These are phyloP conservation scores for Aspergillus udagawae DNA, from an alignment of 2,329 filamentous ascomycete genomes.

Conservation along the genomic window DNA sequence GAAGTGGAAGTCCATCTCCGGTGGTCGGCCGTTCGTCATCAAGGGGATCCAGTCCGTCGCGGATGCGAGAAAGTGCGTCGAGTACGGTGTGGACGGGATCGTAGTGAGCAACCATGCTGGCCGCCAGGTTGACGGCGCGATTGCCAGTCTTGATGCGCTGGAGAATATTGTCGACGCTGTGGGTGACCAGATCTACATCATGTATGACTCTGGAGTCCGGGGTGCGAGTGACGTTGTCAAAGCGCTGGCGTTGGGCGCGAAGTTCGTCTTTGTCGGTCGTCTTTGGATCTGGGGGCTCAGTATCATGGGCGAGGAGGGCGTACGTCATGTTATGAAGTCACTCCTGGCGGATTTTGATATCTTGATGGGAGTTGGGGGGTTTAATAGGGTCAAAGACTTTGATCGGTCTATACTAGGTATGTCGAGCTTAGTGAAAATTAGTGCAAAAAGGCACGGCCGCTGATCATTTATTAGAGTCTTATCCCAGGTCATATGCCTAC, in stretches of 20 bases:
- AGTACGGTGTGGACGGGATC: conserved; percentile 62
- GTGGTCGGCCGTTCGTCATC: conserved; percentile 56
- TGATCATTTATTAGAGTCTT: conserved; percentile 32
- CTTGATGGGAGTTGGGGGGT: conserved; percentile 57
- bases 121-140: conserved; percentile 59
- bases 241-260: conserved; percentile 58
- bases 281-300: conserved; percentile 59
- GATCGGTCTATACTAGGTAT: conserved; percentile 37
- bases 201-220: conserved; percentile 59
- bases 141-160: conserved; percentile 56
- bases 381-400: conserved; percentile 51
- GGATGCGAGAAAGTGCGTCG: conserved; percentile 59
- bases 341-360: conserved; percentile 61
- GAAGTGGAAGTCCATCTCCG: conserved; percentile 52
- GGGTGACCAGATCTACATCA: conserved; percentile 50
- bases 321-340: conserved; percentile 59
- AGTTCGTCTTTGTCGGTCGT: conserved; percentile 59
- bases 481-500: conserved; percentile 40
- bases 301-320: conserved; percentile 58
- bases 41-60: conserved; percentile 67
- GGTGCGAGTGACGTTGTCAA: conserved; percentile 58
- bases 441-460: neutral
- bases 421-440: conserved; percentile 1
- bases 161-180: conserved; percentile 55
- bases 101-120: conserved; percentile 70